Evolutionary conservation across 2,329 filamentous ascomycete species (phyloP).

Genomic region (Colletotrichum sp.): DNA sequence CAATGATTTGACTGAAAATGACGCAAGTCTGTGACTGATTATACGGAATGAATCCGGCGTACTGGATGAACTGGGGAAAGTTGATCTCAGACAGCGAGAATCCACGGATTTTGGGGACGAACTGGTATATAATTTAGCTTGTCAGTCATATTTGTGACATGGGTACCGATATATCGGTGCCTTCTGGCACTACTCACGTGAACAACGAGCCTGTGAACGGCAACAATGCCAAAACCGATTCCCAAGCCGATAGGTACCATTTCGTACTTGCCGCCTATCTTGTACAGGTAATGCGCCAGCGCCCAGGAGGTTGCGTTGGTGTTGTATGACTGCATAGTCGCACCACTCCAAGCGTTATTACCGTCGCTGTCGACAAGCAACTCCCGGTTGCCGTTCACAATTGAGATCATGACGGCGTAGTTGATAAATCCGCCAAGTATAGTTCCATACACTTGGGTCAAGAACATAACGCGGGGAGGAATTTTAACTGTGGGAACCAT

Average conservation of each 20-base stretch:
- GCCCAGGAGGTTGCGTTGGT: slow-evolving; percentile 55
- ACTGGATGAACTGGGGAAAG: slow-evolving; percentile 59
- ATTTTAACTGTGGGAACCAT: slow-evolving; percentile 50
- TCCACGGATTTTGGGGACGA: slow-evolving; percentile 48
- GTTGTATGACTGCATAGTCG: slow-evolving; percentile 53
- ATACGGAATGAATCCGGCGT: slow-evolving; percentile 59
- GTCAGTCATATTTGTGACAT: background rate
- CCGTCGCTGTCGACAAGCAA: slow-evolving; percentile 51
- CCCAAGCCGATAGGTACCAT: slow-evolving; percentile 56
- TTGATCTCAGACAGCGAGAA: slow-evolving; percentile 52
- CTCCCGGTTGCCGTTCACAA: slow-evolving; percentile 53
- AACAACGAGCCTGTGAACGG: slow-evolving; percentile 46
- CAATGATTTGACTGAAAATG: slow-evolving; percentile 47
- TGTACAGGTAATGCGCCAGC: slow-evolving; percentile 59
- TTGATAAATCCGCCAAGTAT: slow-evolving; percentile 58
- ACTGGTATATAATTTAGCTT: slow-evolving; percentile 30
- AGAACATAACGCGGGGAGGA: slow-evolving; percentile 58
- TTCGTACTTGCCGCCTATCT: slow-evolving; percentile 43
- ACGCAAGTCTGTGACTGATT: slow-evolving; percentile 61
- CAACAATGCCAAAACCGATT: slow-evolving; percentile 50
- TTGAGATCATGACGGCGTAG: slow-evolving; percentile 61
- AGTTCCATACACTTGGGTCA: slow-evolving; percentile 61
- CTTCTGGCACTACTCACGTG: slow-evolving; percentile 33
- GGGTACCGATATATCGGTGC: background rate
- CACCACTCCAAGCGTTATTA: slow-evolving; percentile 57